These are phyloP conservation scores for Papilionanthe hybrid DNA, from an alignment of 116 monocot species.

Conservation along the genomic window DNA sequence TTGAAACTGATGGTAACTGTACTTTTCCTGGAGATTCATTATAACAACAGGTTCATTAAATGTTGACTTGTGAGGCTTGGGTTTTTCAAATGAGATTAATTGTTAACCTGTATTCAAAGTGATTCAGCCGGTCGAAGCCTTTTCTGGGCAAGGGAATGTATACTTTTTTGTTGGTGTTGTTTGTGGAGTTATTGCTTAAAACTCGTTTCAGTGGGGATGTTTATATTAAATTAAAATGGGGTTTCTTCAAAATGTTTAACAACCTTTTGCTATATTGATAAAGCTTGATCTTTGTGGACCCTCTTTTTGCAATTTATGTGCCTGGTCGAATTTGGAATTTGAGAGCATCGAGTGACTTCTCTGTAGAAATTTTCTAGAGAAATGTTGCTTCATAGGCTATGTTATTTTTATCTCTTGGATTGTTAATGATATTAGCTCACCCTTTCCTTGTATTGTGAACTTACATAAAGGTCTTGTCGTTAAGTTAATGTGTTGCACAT, in stretches of 20 bases:
- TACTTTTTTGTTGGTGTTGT: not conserved
- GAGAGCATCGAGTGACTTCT: not conserved
- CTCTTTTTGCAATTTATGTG: not conserved
- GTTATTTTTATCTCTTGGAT: too few relatives aligned
- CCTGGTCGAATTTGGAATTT: not conserved
- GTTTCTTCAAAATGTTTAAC: too few relatives aligned
- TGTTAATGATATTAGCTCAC: too few relatives aligned
- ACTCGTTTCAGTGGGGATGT: not conserved
- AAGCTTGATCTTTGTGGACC: not conserved
- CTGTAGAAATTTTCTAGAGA: not conserved
- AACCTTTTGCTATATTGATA: too few relatives aligned
- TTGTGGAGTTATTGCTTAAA: not conserved
- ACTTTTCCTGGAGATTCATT: not conserved
- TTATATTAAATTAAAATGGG: too few relatives aligned
- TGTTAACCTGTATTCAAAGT: not conserved
- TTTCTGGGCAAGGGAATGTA: not conserved
- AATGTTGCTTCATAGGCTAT: too few relatives aligned
- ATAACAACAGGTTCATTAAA: not conserved
- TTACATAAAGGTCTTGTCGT: too few relatives aligned
- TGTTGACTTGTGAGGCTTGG: not conserved
- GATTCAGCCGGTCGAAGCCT: not conserved
- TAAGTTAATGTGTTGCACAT: too few relatives aligned
- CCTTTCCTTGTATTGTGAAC: too few relatives aligned
- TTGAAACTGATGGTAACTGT: not conserved
- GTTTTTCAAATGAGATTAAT: not conserved